A percentile compares a stretch with the other conserved stretches of the same genome.
phyloP scores from a whole-genome alignment of 768 basidiomycete genomes.

The Hysterangium stoloniferum region DNA sequence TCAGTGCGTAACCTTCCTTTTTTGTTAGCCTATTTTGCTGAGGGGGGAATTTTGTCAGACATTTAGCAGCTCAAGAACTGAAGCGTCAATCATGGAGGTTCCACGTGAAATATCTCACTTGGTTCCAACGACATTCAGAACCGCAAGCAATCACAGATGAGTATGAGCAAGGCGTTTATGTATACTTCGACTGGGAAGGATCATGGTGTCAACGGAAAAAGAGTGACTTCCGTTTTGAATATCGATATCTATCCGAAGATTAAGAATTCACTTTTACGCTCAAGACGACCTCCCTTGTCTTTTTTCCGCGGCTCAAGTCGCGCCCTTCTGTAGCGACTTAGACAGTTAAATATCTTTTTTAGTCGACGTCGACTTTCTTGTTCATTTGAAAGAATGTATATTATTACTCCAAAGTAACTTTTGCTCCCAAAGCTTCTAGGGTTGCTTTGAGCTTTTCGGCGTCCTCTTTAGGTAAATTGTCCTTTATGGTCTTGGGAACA shows the following conservation, averaged over 20 bases:
- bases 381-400: constrained; percentile 1
- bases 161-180: constrained; percentile 98
- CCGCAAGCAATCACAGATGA: constrained; percentile 98
- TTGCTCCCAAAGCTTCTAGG: constrained; percentile 85
- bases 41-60: constrained; percentile 37
- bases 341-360: constrained; percentile 4
- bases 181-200: constrained; percentile 99
- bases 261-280: constrained; percentile 24
- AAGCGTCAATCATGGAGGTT: constrained; percentile 99
- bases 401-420: constrained; percentile 71
- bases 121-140: constrained; percentile 98
- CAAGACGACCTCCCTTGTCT: too few species aligned
- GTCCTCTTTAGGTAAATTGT: constrained; percentile 92
- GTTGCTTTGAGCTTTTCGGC: constrained; percentile 92
- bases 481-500: constrained; percentile 86
- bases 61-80: constrained; percentile 91
- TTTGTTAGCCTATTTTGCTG: not conserved
- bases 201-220: constrained; percentile 99
- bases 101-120: constrained; percentile 98
- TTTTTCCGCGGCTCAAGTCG: constrained; percentile 2
- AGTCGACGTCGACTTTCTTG: not conserved
- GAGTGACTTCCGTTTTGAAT: constrained; percentile 95
- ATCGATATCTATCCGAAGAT: constrained; percentile 91
- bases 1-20: constrained; percentile 52
- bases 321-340: constrained; percentile 7